These are phyloP conservation scores for Hibiscus trionum DNA, from an alignment of 345 rosid genomes.

Conservation along the genomic window DNA sequence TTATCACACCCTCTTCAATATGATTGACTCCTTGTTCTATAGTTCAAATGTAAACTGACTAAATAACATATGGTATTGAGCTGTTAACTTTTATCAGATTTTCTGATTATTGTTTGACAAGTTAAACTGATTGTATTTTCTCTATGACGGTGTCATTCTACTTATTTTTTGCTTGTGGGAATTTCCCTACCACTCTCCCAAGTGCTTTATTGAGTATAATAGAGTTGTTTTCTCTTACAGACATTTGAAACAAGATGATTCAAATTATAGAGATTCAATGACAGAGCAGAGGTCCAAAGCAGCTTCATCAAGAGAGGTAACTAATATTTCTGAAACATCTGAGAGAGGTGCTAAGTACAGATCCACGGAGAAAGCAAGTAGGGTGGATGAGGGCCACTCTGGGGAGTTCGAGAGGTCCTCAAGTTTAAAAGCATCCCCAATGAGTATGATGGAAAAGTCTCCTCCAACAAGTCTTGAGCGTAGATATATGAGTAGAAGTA, in stretches of 20 bases:
- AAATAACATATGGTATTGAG: background rate
- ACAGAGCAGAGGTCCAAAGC: slow-evolving; percentile 50
- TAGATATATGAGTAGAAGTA: slow-evolving; percentile 45
- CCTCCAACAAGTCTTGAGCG: slow-evolving; percentile 73
- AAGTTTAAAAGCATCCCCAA: slow-evolving; percentile 66
- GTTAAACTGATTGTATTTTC: background rate
- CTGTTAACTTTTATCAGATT: background rate
- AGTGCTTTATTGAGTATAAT: background rate
- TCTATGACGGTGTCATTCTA: background rate
- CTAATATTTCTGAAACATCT: slow-evolving; percentile 42
- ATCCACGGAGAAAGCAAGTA: slow-evolving; percentile 44
- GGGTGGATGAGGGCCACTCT: slow-evolving; percentile 53
- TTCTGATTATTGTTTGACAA: background rate
- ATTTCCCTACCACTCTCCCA: background rate
- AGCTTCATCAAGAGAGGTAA: slow-evolving; percentile 37
- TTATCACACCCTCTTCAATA: background rate
- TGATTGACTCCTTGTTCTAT: background rate
- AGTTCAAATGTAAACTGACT: background rate
- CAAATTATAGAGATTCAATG: slow-evolving; percentile 36
- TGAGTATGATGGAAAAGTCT: slow-evolving; percentile 62
- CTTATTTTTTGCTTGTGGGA: background rate
- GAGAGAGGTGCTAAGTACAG: slow-evolving; percentile 58
- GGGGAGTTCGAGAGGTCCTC: slow-evolving; percentile 72
- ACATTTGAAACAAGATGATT: slow-evolving; percentile 42
- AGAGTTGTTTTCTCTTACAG: slow-evolving; percentile 31